Percentiles rank a stretch among this genome's conserved stretches.
Evolutionary conservation across 2,329 filamentous ascomycete genomes (phyloP).

Genomic region (Ophiostoma perfectum): DNA sequence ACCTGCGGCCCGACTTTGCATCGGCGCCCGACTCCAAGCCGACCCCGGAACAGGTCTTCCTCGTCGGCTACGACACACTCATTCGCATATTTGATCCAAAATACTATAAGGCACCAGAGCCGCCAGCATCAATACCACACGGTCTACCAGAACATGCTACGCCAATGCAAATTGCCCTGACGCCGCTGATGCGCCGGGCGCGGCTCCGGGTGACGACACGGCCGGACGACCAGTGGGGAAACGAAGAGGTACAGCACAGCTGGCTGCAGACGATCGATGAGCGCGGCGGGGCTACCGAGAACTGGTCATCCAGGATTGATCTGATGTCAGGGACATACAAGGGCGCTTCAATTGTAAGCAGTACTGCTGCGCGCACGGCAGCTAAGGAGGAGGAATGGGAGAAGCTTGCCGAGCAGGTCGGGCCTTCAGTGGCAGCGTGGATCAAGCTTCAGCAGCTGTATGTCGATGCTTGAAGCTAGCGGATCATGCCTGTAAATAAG

Average conservation of each 20-base stretch:
- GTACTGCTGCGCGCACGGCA: conserved; percentile 58
- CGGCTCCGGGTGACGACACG: conserved; percentile 60
- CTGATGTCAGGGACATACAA: conserved; percentile 47
- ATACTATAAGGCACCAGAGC: conserved; percentile 49
- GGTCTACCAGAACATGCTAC: conserved; percentile 18
- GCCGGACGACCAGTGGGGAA: conserved; percentile 56
- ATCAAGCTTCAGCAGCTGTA: conserved; percentile 42
- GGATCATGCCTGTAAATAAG: too few species aligned
- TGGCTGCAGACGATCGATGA: conserved; percentile 49
- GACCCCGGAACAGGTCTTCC: conserved; percentile 54
- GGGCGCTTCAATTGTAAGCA: conserved; percentile 45
- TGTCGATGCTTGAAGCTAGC: too few species aligned
- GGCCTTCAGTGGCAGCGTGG: conserved; percentile 51
- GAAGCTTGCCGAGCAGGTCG: conserved; percentile 50
- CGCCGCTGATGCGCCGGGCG: conserved; percentile 59
- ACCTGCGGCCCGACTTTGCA: conserved; percentile 29
- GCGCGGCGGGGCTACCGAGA: conserved; percentile 42
- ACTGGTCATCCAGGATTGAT: conserved; percentile 58
- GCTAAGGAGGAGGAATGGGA: conserved; percentile 44
- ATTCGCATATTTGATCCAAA: conserved; percentile 66
- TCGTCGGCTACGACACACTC: conserved; percentile 71
- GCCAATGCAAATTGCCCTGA: conserved; percentile 51
- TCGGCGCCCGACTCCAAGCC: neutral
- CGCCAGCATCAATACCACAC: neutral
- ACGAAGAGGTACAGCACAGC: conserved; percentile 45